Evolutionary conservation across 345 rosid species (phyloP).

Genomic region (Capsella bursapastoris): DNA sequence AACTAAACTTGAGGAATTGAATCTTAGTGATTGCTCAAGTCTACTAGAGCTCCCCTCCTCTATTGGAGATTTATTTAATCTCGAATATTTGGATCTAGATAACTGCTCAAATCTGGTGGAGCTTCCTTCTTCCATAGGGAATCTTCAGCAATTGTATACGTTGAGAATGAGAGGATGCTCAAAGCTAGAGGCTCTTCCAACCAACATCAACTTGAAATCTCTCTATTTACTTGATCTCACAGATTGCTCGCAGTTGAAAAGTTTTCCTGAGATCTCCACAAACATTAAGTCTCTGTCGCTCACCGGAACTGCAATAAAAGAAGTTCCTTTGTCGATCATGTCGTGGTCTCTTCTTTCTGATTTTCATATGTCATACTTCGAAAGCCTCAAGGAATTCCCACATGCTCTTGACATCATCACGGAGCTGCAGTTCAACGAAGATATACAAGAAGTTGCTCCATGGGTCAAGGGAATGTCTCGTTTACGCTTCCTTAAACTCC

Average conservation of each 20-base stretch:
- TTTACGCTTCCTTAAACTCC: not conserved
- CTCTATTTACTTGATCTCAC: not conserved
- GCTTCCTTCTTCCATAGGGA: not conserved
- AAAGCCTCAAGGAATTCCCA: not conserved
- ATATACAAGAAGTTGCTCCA: not conserved
- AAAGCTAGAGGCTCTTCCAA: not conserved
- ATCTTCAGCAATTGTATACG: accelerated
- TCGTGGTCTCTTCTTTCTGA: not conserved
- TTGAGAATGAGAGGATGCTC: not conserved
- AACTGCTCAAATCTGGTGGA: not conserved
- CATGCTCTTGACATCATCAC: not conserved
- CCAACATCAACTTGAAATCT: no score
- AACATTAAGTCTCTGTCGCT: not conserved
- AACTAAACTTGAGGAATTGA: not conserved
- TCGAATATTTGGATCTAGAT: not conserved
- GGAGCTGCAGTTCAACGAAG: not conserved
- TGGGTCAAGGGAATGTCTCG: not conserved
- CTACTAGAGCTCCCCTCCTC: not conserved
- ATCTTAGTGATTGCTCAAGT: not conserved
- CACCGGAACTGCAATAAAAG: not conserved
- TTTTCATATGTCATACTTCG: not conserved
- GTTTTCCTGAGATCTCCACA: not conserved
- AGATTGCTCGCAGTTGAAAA: not conserved
- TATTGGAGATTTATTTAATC: not conserved
- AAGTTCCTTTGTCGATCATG: conserved; percentile 5